phyloP scores from a whole-genome alignment of 148 eudicot genomes.

The Suaeda aralocaspica region DNA sequence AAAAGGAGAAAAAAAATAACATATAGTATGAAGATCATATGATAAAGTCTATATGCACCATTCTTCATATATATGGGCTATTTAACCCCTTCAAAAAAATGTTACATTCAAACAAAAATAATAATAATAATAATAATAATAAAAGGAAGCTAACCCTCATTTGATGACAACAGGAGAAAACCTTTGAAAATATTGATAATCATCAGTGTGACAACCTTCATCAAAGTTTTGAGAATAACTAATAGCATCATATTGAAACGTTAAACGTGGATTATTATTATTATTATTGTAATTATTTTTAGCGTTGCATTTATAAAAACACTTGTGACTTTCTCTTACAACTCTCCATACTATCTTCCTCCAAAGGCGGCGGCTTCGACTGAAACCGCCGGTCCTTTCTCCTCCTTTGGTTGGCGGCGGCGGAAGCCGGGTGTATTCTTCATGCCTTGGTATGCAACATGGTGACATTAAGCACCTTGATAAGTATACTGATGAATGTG shows the following conservation, averaged over 20 bases:
- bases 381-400: not conserved
- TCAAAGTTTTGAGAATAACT: slow-evolving; percentile 84
- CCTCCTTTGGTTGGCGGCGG: not conserved
- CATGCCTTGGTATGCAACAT: slow-evolving; percentile 56
- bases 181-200: slow-evolving; percentile 19
- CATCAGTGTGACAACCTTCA: slow-evolving; percentile 60
- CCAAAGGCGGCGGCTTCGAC: slow-evolving; percentile 41
- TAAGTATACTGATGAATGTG: slow-evolving; percentile 33
- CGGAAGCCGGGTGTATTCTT: slow-evolving; percentile 50
- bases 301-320: slow-evolving; percentile 26
- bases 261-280: slow-evolving; percentile 23
- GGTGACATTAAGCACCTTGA: slow-evolving; percentile 62
- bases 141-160: not conserved
- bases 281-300: not conserved
- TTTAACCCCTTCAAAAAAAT: not conserved
- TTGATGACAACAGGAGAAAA: slow-evolving; percentile 25
- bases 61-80: not conserved
- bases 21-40: too few relatives aligned
- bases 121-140: not conserved
- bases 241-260: slow-evolving; percentile 62
- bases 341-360: slow-evolving; percentile 48
- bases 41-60: not conserved
- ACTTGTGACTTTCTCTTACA: slow-evolving; percentile 45
- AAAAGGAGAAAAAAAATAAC: too few relatives aligned
- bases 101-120: not conserved